Conservation (phyloP, 352 stramenopile genomes). For the Phytophthora cryptogea region DNA sequence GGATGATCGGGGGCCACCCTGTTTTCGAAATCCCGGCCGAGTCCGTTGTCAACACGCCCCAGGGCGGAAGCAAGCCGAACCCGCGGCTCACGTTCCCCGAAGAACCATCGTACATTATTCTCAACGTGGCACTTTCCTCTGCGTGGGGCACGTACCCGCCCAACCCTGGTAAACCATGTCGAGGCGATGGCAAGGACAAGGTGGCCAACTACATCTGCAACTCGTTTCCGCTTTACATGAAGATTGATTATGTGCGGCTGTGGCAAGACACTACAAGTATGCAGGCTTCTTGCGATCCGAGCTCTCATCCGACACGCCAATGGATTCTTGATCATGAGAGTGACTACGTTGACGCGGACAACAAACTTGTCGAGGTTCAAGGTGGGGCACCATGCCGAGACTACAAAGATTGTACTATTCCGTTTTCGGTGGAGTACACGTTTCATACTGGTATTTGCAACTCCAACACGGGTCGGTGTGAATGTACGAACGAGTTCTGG, state of each 20-base stretch:
- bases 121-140: constrained; percentile 93
- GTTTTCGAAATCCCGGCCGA: constrained; percentile 77
- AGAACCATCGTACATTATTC: constrained; percentile 94
- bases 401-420: constrained; percentile 66
- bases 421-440: constrained; percentile 39
- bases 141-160: constrained; percentile 80
- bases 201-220: constrained; percentile 73
- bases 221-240: constrained; percentile 82
- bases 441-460: constrained; percentile 68
- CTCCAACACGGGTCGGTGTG: constrained; percentile 41
- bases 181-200: constrained; percentile 53
- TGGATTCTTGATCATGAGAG: constrained; percentile 70
- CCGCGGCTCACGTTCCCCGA: constrained; percentile 64
- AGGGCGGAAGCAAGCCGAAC: constrained; percentile 53
- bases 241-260: constrained; percentile 87
- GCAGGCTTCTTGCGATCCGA: constrained; percentile 59
- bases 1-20: constrained; percentile 62
- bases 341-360: constrained; percentile 66
- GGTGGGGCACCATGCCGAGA: constrained; percentile 57
- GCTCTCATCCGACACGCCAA: constrained; percentile 63
- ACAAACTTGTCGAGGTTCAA: constrained; percentile 52
- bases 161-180: constrained; percentile 58
- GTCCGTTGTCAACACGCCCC: constrained; percentile 47
- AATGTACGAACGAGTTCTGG: constrained; percentile 66
- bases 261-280: constrained; percentile 69